Evolutionary conservation across 192 early-diverging fungal species (phyloP).

Genomic region (Backusella westeae): DNA sequence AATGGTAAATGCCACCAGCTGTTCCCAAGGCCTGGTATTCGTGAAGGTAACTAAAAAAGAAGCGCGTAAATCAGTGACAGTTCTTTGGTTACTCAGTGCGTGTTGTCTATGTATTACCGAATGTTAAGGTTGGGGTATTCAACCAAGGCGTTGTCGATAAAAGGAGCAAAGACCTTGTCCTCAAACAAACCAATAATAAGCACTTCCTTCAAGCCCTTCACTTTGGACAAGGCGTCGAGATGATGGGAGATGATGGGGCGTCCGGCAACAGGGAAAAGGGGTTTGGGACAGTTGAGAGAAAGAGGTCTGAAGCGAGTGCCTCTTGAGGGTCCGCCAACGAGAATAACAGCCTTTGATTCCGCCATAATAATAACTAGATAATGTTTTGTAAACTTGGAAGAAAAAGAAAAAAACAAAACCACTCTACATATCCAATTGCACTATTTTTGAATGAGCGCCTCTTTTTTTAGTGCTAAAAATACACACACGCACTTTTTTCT

Average conservation of each 20-base stretch:
- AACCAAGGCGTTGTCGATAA: constrained; percentile 80
- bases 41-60: constrained; percentile 78
- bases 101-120: constrained; percentile 51
- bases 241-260: constrained; percentile 97
- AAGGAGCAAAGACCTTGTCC: constrained; percentile 86
- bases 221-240: constrained; percentile 85
- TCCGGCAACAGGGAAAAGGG: constrained; percentile 98
- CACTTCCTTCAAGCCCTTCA: constrained; percentile 90
- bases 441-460: not conserved
- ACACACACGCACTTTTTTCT: not conserved
- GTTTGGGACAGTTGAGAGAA: constrained; percentile 94
- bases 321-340: constrained; percentile 96
- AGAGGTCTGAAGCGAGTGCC: constrained; percentile 97
- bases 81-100: not conserved
- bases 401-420: not conserved
- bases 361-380: constrained; percentile 7
- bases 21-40: constrained; percentile 98
- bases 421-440: not conserved
- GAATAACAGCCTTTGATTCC: constrained; percentile 83
- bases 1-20: constrained; percentile 96
- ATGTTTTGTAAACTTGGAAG: not conserved
- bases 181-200: constrained; percentile 97
- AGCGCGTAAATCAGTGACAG: constrained; percentile 1
- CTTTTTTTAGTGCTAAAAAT: no score
- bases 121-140: constrained; percentile 87